phyloP scores from a whole-genome alignment of 2,329 filamentous ascomycete genomes.

The Cladophialophora immunda region DNA sequence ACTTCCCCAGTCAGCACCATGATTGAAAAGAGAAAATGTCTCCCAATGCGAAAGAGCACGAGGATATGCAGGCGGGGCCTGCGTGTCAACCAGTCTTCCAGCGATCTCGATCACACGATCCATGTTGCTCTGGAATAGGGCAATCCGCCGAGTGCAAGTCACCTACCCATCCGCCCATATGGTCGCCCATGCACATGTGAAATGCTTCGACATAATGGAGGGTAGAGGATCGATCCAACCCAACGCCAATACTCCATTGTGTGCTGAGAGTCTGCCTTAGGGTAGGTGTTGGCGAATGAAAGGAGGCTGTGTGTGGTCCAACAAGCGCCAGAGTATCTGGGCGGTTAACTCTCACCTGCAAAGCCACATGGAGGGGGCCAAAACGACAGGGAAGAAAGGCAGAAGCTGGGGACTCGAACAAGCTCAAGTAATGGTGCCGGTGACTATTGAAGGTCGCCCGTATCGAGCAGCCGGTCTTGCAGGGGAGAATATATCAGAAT shows the following conservation, averaged over 20 bases:
- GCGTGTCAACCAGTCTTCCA: slow-evolving; percentile 2
- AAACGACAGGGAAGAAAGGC: slow-evolving; percentile 6
- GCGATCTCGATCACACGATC: slow-evolving; percentile 8
- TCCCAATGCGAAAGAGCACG: neutral
- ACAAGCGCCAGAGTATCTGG: slow-evolving; percentile 35
- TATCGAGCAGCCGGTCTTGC: slow-evolving; percentile 13
- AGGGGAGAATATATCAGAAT: slow-evolving; percentile 13
- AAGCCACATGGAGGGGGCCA: slow-evolving; percentile 28
- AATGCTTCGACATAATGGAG: slow-evolving; percentile 26
- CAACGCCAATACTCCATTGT: neutral
- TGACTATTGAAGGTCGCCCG: slow-evolving; percentile 15
- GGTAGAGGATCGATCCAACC: slow-evolving; percentile 5
- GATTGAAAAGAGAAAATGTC: slow-evolving; percentile 2
- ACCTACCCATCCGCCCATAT: slow-evolving; percentile 5
- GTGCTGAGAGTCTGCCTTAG: slow-evolving; percentile 29
- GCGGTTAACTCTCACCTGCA: slow-evolving; percentile 32
- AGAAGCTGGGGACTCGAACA: neutral
- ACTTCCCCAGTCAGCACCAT: slow-evolving; percentile 14
- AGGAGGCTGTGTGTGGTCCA: slow-evolving; percentile 20
- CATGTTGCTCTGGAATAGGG: slow-evolving; percentile 13
- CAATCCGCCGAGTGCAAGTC: slow-evolving; percentile 5
- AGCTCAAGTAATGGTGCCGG: slow-evolving; percentile 12
- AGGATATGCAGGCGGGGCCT: neutral
- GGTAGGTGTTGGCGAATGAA: slow-evolving; percentile 25
- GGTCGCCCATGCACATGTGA: slow-evolving; percentile 16